These are phyloP conservation scores for Epichloe hybrida DNA, from an alignment of 2,329 filamentous ascomycete species.

Conservation along the genomic window DNA sequence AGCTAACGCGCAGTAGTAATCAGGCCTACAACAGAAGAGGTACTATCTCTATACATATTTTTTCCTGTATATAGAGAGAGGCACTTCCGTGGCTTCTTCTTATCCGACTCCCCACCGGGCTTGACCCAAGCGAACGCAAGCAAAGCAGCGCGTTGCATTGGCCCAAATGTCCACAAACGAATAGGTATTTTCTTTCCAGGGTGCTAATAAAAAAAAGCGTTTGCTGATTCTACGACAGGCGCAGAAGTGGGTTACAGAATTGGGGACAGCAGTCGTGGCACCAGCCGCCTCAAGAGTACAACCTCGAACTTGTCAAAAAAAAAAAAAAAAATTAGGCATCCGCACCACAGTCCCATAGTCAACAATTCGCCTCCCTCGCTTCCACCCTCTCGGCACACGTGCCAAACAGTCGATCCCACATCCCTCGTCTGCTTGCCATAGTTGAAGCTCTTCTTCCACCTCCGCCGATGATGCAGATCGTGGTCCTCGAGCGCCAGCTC, in stretches of 20 bases:
- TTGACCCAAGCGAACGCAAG: slow-evolving; percentile 59
- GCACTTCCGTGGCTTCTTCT: too few relatives aligned
- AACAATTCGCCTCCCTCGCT: slow-evolving; percentile 14
- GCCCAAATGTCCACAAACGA: slow-evolving; percentile 23
- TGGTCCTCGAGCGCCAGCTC: slow-evolving; percentile 26
- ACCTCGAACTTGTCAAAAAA: slow-evolving; percentile 2
- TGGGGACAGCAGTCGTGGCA: background rate
- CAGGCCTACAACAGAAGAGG: too few relatives aligned
- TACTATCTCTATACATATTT: too few relatives aligned
- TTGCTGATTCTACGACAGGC: slow-evolving; percentile 17
- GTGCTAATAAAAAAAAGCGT: slow-evolving; percentile 13
- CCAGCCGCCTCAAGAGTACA: background rate
- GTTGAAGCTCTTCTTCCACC: slow-evolving; percentile 23
- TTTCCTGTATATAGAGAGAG: too few relatives aligned
- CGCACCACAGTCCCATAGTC: slow-evolving; percentile 15
- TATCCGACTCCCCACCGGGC: slow-evolving; percentile 46
- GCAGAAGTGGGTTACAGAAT: background rate
- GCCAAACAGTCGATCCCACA: slow-evolving; percentile 24
- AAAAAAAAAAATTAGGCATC: slow-evolving; percentile 16
- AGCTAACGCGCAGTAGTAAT: too few relatives aligned
- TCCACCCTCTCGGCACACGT: slow-evolving; percentile 25
- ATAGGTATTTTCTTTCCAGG: slow-evolving; percentile 42
- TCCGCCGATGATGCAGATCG: slow-evolving; percentile 24
- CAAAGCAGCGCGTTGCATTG: slow-evolving; percentile 27
- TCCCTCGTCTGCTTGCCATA: slow-evolving; percentile 24